Percentiles rank a stretch among this genome's conserved stretches.
These are phyloP conservation scores for Erythrobasidium hasegawianum DNA, from an alignment of 1,284 basidiomycete species.

Conservation along the genomic window DNA sequence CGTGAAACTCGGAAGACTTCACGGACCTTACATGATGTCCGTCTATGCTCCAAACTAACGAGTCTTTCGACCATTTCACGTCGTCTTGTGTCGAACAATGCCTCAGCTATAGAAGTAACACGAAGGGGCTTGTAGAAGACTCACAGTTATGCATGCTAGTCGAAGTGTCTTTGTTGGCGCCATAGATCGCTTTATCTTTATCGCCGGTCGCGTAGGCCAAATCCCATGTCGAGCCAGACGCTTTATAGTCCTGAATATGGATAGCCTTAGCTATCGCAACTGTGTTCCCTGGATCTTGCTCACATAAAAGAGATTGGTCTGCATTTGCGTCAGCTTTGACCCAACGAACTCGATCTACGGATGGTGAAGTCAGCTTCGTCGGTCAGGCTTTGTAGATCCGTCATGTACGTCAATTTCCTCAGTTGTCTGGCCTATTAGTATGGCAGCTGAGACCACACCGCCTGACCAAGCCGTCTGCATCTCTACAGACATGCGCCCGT, in stretches of 20 bases:
- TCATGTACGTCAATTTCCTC: conserved; percentile 33
- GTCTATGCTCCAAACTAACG: conserved; percentile 8
- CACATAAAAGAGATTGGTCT: conserved; percentile 33
- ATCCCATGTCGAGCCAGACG: not conserved
- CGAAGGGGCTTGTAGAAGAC: too few relatives aligned
- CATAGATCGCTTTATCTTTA: not conserved
- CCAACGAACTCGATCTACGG: conserved; percentile 32
- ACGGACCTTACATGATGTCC: conserved; percentile 5
- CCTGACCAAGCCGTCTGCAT: conserved; percentile 31
- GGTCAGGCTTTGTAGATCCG: too few relatives aligned
- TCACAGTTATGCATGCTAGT: conserved; percentile 18
- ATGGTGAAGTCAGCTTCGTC: too few relatives aligned
- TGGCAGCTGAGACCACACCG: conserved; percentile 31
- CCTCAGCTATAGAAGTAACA: too few relatives aligned
- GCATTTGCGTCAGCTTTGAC: conserved; percentile 8
- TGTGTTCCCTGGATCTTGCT: too few relatives aligned
- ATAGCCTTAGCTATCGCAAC: too few relatives aligned
- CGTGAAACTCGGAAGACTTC: conserved; percentile 7
- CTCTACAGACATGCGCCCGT: conserved; percentile 23
- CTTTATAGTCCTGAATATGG: not conserved
- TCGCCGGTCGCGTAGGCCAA: too few relatives aligned
- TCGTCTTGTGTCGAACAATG: too few relatives aligned
- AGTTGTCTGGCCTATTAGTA: conserved; percentile 28
- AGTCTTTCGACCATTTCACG: conserved; percentile 15
- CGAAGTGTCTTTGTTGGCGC: conserved; percentile 14